A percentile compares a stretch with the other conserved stretches of the same genome.
phyloP scores from a whole-genome alignment of 441 rosid genomes.

The Iberis amara region DNA sequence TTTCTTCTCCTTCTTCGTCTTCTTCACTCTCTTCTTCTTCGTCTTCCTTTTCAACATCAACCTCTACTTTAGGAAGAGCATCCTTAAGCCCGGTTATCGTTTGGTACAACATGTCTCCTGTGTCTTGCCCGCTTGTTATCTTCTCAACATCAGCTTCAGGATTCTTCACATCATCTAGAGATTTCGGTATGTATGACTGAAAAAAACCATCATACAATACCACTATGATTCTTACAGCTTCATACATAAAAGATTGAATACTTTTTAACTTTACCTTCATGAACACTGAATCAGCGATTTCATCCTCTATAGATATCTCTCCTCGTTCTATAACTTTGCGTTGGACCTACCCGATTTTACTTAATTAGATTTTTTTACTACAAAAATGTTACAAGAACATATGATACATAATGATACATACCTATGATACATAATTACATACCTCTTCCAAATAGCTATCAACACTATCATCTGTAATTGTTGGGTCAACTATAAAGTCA shows the following conservation, averaged over 20 bases:
- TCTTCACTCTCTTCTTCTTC: constrained; percentile 37
- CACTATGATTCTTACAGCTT: neutral
- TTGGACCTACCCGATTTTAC: constrained; percentile 52
- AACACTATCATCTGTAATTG: constrained; percentile 63
- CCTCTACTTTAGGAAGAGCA: constrained; percentile 42
- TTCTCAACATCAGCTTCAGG: constrained; percentile 66
- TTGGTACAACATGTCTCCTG: constrained; percentile 58
- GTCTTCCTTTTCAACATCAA: constrained; percentile 24
- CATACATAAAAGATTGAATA: neutral
- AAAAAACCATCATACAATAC: neutral
- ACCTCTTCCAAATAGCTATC: constrained; percentile 92
- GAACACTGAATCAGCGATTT: constrained; percentile 86
- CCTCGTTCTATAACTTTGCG: constrained; percentile 61
- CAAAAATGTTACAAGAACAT: too few relatives aligned
- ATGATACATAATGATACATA: too few relatives aligned
- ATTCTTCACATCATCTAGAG: constrained; percentile 68
- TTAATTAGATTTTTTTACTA: too few relatives aligned
- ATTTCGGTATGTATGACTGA: constrained; percentile 77
- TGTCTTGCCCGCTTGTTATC: constrained; percentile 66
- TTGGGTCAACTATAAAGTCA: constrained; percentile 86
- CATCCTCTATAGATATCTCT: constrained; percentile 72
- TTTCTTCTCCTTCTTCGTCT: constrained; percentile 29
- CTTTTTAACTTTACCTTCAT: constrained; percentile 47
- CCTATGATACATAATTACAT: too few relatives aligned
- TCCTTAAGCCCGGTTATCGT: constrained; percentile 76